Evolutionary conservation across 2,329 filamentous ascomycete genomes (phyloP), one percentile per base, ranked within the genome.

Genomic region (Xylariales sp.): DNA sequence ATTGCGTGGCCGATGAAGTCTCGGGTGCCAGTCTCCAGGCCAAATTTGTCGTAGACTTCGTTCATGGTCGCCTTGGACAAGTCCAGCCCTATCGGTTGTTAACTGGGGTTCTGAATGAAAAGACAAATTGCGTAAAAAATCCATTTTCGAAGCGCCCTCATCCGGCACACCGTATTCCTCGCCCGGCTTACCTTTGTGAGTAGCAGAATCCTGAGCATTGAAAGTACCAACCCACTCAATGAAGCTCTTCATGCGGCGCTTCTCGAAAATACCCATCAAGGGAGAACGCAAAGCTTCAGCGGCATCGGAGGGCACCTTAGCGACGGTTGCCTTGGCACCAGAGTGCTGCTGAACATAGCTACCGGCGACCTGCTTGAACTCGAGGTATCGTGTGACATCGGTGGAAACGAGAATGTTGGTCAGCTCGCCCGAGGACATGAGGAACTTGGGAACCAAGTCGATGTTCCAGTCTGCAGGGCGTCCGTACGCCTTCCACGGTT

Each of bases 391-490:
- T 55, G 85, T 89, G 50, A 89, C 85, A 53, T 96, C 89, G 67
- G 91, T 97, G 36, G 90, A 95, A 47, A 96, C 89, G 60, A 98
- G 82, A 59, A 98, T 96, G 70, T 97, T 97, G 63, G 91, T 97
- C 61, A 98, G 76, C 71, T 98, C 91, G 65, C 93, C 93, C 47
- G 94, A 95, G 43, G 91, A 89, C 90, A 98, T 97, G 65, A 98
- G 80, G 57, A 98, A 83, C 77, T 98, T 98, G 52, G 93, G 91
- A 33, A 98, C 90, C 45, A 98, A 78, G 62, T 98, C 94, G 66
- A 98, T 94, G 75, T 96, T 97, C 93, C 93, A 98, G 77, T 97
- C 91, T 70, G 96, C 96, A 62, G 83, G 74, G 43, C 93, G 85
- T 55, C 91, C 91, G 65, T 96, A 97, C 68, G 95, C 90, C 75